Percentiles rank a stretch among this genome's conserved stretches.
Conservation (phyloP, 345 rosid genomes). For the Heritiera littoralis region DNA sequence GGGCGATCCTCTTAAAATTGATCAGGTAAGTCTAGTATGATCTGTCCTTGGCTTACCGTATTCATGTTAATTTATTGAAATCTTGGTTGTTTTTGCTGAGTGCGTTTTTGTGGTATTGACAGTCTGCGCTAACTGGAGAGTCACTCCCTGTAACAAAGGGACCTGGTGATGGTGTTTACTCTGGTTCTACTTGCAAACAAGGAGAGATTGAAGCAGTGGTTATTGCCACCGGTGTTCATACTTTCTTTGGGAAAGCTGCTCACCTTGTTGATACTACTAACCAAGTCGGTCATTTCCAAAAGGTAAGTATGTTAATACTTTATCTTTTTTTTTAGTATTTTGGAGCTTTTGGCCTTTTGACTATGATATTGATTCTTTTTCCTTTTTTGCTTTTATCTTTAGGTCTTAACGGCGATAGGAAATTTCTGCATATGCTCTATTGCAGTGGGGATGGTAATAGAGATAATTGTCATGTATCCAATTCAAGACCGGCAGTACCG, state of each 20-base stretch:
- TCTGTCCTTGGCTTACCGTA: background rate
- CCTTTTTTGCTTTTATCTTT: slow-evolving; percentile 10
- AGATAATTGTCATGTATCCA: slow-evolving; percentile 93
- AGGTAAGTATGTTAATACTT: slow-evolving; percentile 49
- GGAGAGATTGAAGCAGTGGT: slow-evolving; percentile 98
- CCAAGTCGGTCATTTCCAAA: slow-evolving; percentile 98
- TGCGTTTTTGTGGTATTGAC: slow-evolving; percentile 23
- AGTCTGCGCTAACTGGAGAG: slow-evolving; percentile 98
- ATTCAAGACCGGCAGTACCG: slow-evolving; percentile 90
- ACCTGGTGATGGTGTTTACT: slow-evolving; percentile 96
- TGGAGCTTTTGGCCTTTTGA: background rate
- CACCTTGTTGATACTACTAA: slow-evolving; percentile 96
- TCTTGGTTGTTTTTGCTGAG: slow-evolving; percentile 22
- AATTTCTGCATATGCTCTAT: slow-evolving; percentile 99
- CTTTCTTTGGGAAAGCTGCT: slow-evolving; percentile 98
- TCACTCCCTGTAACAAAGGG: slow-evolving; percentile 97
- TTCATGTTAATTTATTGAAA: slow-evolving; percentile 20
- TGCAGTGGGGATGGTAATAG: slow-evolving; percentile 89
- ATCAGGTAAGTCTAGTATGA: slow-evolving; percentile 56
- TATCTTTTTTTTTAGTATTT: background rate
- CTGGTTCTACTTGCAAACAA: slow-evolving; percentile 97
- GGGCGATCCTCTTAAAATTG: slow-evolving; percentile 94
- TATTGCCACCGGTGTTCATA: slow-evolving; percentile 96
- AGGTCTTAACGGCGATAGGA: slow-evolving; percentile 99
- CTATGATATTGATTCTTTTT: slow-evolving; percentile 18